Conservation (phyloP, 163 green algal species). For the Coccomyxa subellipsoidea region DNA sequence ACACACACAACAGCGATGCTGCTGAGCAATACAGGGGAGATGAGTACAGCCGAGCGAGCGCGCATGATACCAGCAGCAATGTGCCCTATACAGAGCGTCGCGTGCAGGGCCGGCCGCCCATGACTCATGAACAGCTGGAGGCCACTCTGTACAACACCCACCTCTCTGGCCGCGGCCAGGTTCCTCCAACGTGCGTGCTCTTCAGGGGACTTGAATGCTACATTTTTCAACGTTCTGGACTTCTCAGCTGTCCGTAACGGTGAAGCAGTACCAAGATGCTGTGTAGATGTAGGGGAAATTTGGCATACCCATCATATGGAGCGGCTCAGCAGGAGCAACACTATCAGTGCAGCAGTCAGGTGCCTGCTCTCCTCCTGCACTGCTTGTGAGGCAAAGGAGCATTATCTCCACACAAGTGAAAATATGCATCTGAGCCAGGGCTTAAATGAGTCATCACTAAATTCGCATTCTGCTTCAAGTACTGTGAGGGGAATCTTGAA, state of each 20-base stretch:
- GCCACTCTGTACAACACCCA: background rate
- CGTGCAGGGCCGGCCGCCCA: too few relatives aligned
- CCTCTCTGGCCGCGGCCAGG: background rate
- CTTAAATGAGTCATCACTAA: background rate
- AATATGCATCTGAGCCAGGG: background rate
- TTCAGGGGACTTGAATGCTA: too few relatives aligned
- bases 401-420: background rate
- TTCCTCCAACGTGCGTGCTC: background rate
- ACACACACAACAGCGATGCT: background rate
- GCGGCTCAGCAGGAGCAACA: background rate
- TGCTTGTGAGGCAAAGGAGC: background rate
- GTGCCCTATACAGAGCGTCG: background rate
- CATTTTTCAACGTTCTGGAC: too few relatives aligned
- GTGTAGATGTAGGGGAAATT: background rate
- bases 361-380: background rate
- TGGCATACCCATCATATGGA: background rate
- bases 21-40: background rate
- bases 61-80: background rate
- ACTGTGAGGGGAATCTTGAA: background rate
- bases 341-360: background rate
- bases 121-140: background rate
- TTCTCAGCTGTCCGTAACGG: background rate
- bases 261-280: background rate
- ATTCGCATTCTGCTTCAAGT: background rate
- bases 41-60: background rate